A percentile compares a stretch with the other conserved stretches of the same genome.
These are phyloP conservation scores for Scheffersomyces lignosus DNA, from an alignment of 805 yeast genomes.

Conservation along the genomic window DNA sequence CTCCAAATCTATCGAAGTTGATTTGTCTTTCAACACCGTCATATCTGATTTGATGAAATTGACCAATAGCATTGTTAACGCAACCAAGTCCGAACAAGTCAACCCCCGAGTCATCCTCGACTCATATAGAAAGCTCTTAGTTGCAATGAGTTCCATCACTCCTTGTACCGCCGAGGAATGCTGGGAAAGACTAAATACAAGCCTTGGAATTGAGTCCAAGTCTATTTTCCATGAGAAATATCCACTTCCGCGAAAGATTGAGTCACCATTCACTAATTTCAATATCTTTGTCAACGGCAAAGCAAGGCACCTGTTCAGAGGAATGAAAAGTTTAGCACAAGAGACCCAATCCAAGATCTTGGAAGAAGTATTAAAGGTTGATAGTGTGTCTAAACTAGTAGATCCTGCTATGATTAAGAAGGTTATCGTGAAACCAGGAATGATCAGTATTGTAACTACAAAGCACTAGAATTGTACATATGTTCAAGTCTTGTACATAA, in stretches of 20 bases:
- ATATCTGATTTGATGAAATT: conserved; percentile 89
- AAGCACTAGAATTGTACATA: conserved; percentile 1
- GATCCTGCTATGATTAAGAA: conserved; percentile 43
- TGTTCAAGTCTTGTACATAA: conserved; percentile 4
- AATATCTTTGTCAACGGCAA: conserved; percentile 77
- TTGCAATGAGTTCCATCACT: conserved; percentile 74
- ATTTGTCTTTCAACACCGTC: conserved; percentile 75
- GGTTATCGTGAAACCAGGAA: conserved; percentile 53
- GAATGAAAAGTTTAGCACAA: conserved; percentile 32
- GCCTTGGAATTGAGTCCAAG: conserved; percentile 30
- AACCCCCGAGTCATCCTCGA: conserved; percentile 45
- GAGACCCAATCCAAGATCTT: conserved; percentile 36
- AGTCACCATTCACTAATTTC: conserved; percentile 41
- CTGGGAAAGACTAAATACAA: conserved; percentile 51
- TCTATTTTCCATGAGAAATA: conserved; percentile 61
- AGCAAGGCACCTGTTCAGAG: conserved; percentile 49
- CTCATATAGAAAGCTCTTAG: conserved; percentile 53
- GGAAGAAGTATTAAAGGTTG: conserved; percentile 22
- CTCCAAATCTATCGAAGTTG: conserved; percentile 57
- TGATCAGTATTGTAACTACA: conserved; percentile 44
- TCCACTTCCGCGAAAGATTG: conserved; percentile 53
- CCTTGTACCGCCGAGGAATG: conserved; percentile 85
- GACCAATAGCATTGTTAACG: conserved; percentile 49
- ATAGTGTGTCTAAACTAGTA: conserved; percentile 1
- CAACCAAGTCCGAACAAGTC: conserved; percentile 34